Percentiles rank a stretch among this genome's conserved stretches.
Evolutionary conservation across 2,329 filamentous ascomycete genomes (phyloP).

Genomic region (Pyrenochaeta sp.): DNA sequence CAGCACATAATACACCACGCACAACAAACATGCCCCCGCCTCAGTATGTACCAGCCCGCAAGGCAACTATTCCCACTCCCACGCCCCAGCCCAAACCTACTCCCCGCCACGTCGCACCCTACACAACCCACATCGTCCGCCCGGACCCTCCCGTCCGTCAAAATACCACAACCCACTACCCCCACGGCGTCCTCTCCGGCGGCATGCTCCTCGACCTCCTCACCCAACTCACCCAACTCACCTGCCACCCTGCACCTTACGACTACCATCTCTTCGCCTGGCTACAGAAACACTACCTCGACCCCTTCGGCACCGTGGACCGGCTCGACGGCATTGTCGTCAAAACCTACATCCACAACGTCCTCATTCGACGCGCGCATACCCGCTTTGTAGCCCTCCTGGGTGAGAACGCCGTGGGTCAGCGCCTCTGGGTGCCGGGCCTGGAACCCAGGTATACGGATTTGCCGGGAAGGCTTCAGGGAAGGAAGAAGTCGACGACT

Average conservation of each 20-base stretch:
- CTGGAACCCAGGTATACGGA: slow-evolving; percentile 7
- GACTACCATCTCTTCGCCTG: slow-evolving; percentile 11
- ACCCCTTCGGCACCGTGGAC: slow-evolving; percentile 12
- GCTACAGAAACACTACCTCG: slow-evolving; percentile 13
- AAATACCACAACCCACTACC: slow-evolving; percentile 1
- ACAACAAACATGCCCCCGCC: too few relatives aligned
- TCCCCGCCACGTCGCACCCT: not conserved
- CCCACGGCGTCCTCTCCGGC: slow-evolving; percentile 11
- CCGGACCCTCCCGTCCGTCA: slow-evolving; percentile 1
- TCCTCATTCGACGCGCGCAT: slow-evolving; percentile 10
- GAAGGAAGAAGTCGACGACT: too few relatives aligned
- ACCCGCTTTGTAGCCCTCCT: slow-evolving; percentile 4
- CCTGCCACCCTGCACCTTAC: not conserved
- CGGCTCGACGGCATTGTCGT: slow-evolving; percentile 19
- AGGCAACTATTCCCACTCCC: not conserved
- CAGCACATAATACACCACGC: too few relatives aligned
- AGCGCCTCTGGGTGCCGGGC: slow-evolving; percentile 13
- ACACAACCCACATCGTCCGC: not conserved
- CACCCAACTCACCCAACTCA: slow-evolving; percentile 12
- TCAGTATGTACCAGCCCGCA: too few relatives aligned
- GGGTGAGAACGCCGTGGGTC: not conserved
- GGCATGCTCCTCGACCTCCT: slow-evolving; percentile 11
- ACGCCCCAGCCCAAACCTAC: not conserved
- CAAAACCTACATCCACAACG: not conserved
- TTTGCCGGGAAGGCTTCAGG: too few relatives aligned